Percentiles rank a stretch among this genome's conserved stretches.
phyloP scores from a whole-genome alignment of 345 rosid genomes.

The Odontarrhena argentea region DNA sequence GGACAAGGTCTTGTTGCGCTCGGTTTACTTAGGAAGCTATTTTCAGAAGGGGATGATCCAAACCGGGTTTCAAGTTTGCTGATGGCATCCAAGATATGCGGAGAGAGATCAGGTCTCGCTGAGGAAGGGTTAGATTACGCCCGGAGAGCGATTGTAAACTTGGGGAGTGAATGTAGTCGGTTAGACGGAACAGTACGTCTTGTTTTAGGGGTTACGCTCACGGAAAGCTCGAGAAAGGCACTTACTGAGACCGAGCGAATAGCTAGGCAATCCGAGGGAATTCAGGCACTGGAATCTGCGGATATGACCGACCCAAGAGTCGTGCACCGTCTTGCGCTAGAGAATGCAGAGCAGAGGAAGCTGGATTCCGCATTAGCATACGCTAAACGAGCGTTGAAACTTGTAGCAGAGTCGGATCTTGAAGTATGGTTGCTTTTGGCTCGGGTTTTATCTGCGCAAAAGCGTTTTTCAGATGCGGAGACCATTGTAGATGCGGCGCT shows the following conservation, averaged over 20 bases:
- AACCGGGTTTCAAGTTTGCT: constrained; percentile 54
- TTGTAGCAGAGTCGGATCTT: constrained; percentile 60
- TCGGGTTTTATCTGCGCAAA: constrained; percentile 77
- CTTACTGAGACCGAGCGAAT: constrained; percentile 53
- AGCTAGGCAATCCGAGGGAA: constrained; percentile 57
- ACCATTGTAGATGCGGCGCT: constrained; percentile 58
- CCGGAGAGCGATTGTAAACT: constrained; percentile 51
- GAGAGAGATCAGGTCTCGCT: constrained; percentile 48
- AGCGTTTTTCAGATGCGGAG: constrained; percentile 62
- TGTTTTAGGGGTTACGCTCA: constrained; percentile 60
- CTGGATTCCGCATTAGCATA: constrained; percentile 58
- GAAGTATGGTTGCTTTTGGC: constrained; percentile 74
- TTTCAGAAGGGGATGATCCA: constrained; percentile 55
- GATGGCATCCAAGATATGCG: constrained; percentile 71
- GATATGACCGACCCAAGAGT: constrained; percentile 56
- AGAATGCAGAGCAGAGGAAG: constrained; percentile 80
- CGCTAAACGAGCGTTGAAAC: constrained; percentile 51
- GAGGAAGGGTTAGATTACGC: constrained; percentile 70
- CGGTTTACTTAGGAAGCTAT: constrained; percentile 64
- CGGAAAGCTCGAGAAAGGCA: constrained; percentile 55
- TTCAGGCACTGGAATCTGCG: constrained; percentile 57
- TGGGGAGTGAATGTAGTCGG: constrained; percentile 49
- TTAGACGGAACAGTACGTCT: constrained; percentile 52
- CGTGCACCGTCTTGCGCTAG: constrained; percentile 63
- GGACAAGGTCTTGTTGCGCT: constrained; percentile 69